Base-by-base conservation (phyloP, 371 early-diverging fungal species). In the Mucor saturninus region DNA sequence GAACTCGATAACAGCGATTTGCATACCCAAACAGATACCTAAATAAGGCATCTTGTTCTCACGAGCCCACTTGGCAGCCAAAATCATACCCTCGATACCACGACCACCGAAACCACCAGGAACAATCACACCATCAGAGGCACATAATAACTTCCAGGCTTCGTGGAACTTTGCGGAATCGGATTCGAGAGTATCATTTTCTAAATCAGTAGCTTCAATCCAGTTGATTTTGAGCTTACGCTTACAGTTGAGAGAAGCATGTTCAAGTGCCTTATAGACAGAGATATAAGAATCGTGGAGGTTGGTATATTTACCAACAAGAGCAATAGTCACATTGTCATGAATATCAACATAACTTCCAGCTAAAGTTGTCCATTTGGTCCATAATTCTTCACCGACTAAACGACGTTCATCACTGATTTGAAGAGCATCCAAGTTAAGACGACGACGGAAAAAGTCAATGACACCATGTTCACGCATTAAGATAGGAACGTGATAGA, bases 81-180 rank as follows among this genome's bases (percentile, higher is more conserved):
- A 73, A 45, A 99, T 88, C 92, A 95, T 99, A 68, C 99, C 98
- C 73, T 98, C 99, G 42, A 92, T 90, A 66, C 99, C 99, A 73
- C 98, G 95, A 58, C 80, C 80, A 55, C 99, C 99, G 76, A 99
- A 99, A 37, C 99, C 99, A 70, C 99, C 99, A 21, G 99, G 99
- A 28, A 99, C 95, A n/a, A 99, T 81, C 56, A 99, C 93, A 60
- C 99, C 99, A 74, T 97, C 80, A 38, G 95, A 93, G 26, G 89
- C 84, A 77, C 93, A 91, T 51, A 98, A 76, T 37, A 80, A 79
- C 69, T 91, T 85, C 99, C 97, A 97, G 3, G 97, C 91, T 69
- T 96, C 96, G 68, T 96, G 92, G 80, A 93, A 96, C 77, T 94
- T 93, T 74, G 91, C 81, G 39, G 98, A 94, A 69, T 94, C 87